Evolutionary conservation across 805 yeast species (phyloP).

Genomic region (Cyberlindnera mrakii): DNA sequence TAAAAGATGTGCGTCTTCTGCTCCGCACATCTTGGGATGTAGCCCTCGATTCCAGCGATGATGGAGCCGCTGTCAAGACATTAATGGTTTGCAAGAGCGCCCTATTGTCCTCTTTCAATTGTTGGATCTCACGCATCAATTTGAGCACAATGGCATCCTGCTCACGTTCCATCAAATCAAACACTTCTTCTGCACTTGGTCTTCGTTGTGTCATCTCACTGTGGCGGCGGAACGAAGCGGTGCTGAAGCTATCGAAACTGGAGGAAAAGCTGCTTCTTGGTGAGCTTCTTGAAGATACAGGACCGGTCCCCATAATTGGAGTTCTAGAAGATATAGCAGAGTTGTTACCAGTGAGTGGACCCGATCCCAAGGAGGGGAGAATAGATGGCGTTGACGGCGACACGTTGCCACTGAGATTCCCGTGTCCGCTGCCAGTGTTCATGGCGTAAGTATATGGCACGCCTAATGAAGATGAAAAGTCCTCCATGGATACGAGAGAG

Average conservation of each 20-base stretch:
- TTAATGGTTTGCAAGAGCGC: slow-evolving; percentile 24
- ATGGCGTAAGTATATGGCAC: slow-evolving; percentile 15
- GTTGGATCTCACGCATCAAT: slow-evolving; percentile 55
- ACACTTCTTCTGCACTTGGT: slow-evolving; percentile 40
- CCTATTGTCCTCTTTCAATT: slow-evolving; percentile 48
- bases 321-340: slow-evolving; percentile 8
- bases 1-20: neutral
- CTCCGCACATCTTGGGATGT: too few relatives aligned
- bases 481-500: slow-evolving; percentile 14
- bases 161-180: slow-evolving; percentile 63
- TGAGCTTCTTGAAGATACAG: slow-evolving; percentile 12
- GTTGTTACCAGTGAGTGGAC: neutral
- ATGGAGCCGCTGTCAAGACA: slow-evolving; percentile 10
- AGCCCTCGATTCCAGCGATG: neutral
- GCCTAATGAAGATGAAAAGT: slow-evolving; percentile 17
- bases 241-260: slow-evolving; percentile 4
- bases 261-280: slow-evolving; percentile 17
- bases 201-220: slow-evolving; percentile 14
- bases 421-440: neutral
- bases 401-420: slow-evolving; percentile 3
- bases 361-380: neutral
- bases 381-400: slow-evolving; percentile 1
- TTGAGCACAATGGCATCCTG: slow-evolving; percentile 70
- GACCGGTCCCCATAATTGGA: slow-evolving; percentile 5
- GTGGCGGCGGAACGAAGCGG: slow-evolving; percentile 14